A percentile compares a stretch with the other conserved stretches of the same genome.
Evolutionary conservation across 257 asterid genomes (phyloP).

Genomic region (Solanum megistacrolobum): DNA sequence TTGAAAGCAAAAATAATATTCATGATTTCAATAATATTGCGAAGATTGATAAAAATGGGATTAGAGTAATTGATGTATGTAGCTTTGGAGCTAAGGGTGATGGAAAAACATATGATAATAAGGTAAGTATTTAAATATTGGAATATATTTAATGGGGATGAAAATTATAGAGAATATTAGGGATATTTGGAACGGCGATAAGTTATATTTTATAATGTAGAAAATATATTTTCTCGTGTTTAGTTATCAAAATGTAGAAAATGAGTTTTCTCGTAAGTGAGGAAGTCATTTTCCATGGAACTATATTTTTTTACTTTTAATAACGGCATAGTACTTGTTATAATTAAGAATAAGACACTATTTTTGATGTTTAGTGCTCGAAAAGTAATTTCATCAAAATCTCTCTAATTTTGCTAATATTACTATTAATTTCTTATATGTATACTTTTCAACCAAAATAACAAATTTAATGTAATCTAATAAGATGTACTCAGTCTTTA

Average conservation of each 20-base stretch:
- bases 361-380: not conserved
- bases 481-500: not conserved
- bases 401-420: not conserved
- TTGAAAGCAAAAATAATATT: not conserved
- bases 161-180: not conserved
- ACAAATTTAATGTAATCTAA: no score
- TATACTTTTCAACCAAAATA: not conserved
- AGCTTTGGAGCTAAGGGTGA: slow-evolving; percentile 32
- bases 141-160: not conserved
- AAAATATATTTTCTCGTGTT: not conserved
- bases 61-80: slow-evolving; percentile 4
- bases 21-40: not conserved
- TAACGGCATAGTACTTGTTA: not conserved
- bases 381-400: not conserved
- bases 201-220: not conserved
- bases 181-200: not conserved
- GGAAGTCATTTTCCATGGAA: not conserved
- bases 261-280: not conserved
- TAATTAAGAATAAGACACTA: no score
- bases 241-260: not conserved
- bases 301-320: not conserved
- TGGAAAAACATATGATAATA: slow-evolving; percentile 21
- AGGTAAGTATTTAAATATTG: slow-evolving; percentile 6
- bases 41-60: not conserved
- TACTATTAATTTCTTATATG: not conserved